Evolutionary conservation across 2,329 filamentous ascomycete genomes (phyloP).

Genomic region (Colletotrichum echinochloae): DNA sequence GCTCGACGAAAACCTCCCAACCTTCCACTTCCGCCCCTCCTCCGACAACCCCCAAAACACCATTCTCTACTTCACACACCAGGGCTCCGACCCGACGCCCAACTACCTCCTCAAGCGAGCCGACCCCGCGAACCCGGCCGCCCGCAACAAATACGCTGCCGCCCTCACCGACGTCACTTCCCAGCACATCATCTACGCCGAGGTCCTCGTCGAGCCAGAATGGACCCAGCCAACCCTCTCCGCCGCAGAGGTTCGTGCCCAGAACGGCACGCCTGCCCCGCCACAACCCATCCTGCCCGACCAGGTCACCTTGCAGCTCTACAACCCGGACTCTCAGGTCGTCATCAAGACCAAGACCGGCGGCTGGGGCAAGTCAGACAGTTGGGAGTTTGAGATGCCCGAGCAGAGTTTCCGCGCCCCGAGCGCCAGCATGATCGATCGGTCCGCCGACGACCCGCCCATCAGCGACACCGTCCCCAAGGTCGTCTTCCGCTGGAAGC

Average conservation of each 20-base stretch:
- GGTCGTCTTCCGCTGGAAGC: slow-evolving; percentile 88
- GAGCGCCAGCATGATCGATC: slow-evolving; percentile 82
- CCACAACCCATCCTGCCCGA: slow-evolving; percentile 79
- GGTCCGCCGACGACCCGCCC: slow-evolving; percentile 63
- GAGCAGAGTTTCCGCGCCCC: slow-evolving; percentile 86
- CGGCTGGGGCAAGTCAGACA: slow-evolving; percentile 82
- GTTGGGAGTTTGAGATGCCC: slow-evolving; percentile 94
- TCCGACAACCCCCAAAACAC: slow-evolving; percentile 67
- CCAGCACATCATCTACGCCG: slow-evolving; percentile 85
- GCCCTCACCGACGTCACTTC: slow-evolving; percentile 87
- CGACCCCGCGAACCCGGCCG: slow-evolving; percentile 75
- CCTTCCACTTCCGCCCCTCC: slow-evolving; percentile 66
- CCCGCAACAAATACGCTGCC: slow-evolving; percentile 86
- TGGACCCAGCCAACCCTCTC: slow-evolving; percentile 88
- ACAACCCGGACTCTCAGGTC: slow-evolving; percentile 91
- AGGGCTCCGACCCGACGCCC: slow-evolving; percentile 83
- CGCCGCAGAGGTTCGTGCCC: slow-evolving; percentile 81
- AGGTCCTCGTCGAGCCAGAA: slow-evolving; percentile 85
- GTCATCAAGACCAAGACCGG: slow-evolving; percentile 77
- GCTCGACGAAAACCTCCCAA: slow-evolving; percentile 95
- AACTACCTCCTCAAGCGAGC: slow-evolving; percentile 85
- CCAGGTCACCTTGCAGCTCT: slow-evolving; percentile 86
- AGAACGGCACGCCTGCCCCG: slow-evolving; percentile 71
- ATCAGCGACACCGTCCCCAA: slow-evolving; percentile 72
- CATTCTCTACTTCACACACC: slow-evolving; percentile 71